Evolutionary conservation across 495 filamentous ascomycete genomes (phyloP).

Genomic region (Extremus antarcticus): DNA sequence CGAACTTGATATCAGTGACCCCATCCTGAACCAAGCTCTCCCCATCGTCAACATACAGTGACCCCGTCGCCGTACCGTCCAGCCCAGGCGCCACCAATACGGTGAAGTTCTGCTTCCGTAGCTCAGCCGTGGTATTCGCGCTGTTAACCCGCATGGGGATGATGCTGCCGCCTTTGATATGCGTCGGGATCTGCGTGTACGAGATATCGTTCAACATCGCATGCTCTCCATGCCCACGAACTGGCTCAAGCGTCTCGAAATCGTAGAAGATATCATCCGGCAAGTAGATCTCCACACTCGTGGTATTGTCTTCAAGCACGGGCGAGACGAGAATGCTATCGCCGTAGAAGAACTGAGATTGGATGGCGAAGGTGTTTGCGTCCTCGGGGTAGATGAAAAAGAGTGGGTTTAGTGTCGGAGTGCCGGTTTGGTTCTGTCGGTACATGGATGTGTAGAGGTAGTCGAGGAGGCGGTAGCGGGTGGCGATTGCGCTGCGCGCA

Average conservation of each 20-base stretch:
- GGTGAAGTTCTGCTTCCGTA: constrained; percentile 58
- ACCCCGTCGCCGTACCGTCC: constrained; percentile 39
- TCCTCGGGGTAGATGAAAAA: constrained; percentile 68
- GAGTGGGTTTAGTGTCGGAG: constrained; percentile 57
- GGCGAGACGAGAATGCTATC: constrained; percentile 59
- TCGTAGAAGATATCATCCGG: constrained; percentile 70
- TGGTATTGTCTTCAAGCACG: constrained; percentile 52
- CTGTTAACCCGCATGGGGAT: constrained; percentile 50
- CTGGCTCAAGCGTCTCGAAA: constrained; percentile 49
- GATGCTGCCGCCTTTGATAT: constrained; percentile 59
- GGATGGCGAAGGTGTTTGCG: constrained; percentile 45
- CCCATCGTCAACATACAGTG: constrained; percentile 41
- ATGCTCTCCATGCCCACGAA: constrained; percentile 45
- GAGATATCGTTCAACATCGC: constrained; percentile 44
- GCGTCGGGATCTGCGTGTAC: constrained; percentile 60
- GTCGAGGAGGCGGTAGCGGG: constrained; percentile 64
- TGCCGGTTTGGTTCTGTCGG: constrained; percentile 53
- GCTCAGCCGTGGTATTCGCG: constrained; percentile 58
- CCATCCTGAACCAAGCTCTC: constrained; percentile 21
- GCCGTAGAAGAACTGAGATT: constrained; percentile 67
- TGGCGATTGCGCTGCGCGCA: constrained; percentile 60
- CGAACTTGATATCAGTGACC: constrained; percentile 24
- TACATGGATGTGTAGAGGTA: constrained; percentile 73
- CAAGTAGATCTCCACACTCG: constrained; percentile 61
- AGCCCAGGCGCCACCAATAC: constrained; percentile 53